These are phyloP conservation scores for Microascus cirrosus DNA, from an alignment of 2,329 filamentous ascomycete genomes.

Conservation along the genomic window DNA sequence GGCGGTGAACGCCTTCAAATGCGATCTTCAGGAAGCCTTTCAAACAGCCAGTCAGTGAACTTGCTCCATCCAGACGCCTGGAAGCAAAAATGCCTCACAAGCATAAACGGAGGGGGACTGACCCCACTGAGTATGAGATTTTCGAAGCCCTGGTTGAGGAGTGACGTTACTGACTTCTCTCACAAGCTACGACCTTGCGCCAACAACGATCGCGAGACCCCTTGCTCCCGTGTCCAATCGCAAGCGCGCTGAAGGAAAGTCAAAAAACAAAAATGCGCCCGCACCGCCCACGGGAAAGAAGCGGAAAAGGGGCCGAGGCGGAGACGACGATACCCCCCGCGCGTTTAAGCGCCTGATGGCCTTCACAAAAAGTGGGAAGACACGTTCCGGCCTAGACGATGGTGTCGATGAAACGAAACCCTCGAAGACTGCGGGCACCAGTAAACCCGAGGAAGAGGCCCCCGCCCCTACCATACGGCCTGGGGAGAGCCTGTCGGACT, in stretches of 20 bases:
- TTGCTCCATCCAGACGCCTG: not conserved
- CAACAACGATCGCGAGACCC: conserved; percentile 34
- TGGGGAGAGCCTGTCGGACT: conserved; percentile 74
- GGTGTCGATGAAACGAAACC: not conserved
- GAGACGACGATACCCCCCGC: conserved; percentile 71
- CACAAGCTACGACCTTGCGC: conserved; percentile 36
- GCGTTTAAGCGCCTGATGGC: conserved; percentile 83
- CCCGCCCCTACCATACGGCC: conserved; percentile 62
- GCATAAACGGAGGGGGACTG: conserved; percentile 57
- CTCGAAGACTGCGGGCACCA: conserved; percentile 22
- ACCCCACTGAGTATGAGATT: conserved; percentile 37
- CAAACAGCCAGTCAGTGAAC: not conserved
- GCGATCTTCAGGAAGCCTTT: not conserved
- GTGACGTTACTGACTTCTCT: not conserved
- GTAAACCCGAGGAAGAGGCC: conserved; percentile 7
- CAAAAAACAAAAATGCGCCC: conserved; percentile 4
- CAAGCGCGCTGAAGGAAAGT: not conserved
- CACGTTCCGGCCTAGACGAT: conserved; percentile 2
- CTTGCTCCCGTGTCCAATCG: conserved; percentile 29
- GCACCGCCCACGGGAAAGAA: conserved; percentile 1
- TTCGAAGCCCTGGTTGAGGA: not conserved
- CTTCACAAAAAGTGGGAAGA: conserved; percentile 34
- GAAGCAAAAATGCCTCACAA: conserved; percentile 65
- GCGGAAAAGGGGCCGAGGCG: conserved; percentile 13
- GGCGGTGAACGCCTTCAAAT: not conserved